phyloP scores from a whole-genome alignment of 768 basidiomycete genomes.

The Pulveroboletus sp. region DNA sequence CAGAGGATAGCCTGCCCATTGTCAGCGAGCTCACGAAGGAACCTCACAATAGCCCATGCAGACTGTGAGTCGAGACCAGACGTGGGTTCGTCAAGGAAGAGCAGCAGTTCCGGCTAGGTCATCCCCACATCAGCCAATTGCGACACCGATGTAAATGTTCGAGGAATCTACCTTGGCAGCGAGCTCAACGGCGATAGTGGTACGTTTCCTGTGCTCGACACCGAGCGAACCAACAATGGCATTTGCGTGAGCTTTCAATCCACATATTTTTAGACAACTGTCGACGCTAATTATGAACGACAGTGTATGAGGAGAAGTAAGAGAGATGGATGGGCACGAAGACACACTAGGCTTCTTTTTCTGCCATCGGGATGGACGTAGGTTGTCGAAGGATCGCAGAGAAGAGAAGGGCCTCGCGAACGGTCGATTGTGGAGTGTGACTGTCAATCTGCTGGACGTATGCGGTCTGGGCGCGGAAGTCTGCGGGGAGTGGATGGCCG shows the following conservation, averaged over 20 bases:
- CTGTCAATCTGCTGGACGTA: conserved; percentile 71
- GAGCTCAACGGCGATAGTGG: conserved; percentile 58
- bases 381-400: conserved; percentile 81
- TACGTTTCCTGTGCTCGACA: conserved; percentile 49
- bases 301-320: neutral
- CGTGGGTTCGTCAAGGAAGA: conserved; percentile 61
- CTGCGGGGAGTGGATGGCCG: conserved; percentile 44
- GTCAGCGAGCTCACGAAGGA: conserved; percentile 48
- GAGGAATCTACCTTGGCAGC: conserved; percentile 44
- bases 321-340: neutral
- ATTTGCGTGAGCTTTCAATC: conserved; percentile 55
- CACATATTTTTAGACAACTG: conserved; percentile 60
- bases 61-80: conserved; percentile 51
- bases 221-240: conserved; percentile 56
- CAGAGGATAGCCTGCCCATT: conserved; percentile 54
- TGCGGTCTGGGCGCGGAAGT: conserved; percentile 59
- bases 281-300: conserved; percentile 36
- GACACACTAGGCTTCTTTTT: conserved; percentile 77
- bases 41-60: conserved; percentile 45
- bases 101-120: conserved; percentile 38
- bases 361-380: conserved; percentile 49
- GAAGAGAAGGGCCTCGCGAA: conserved; percentile 75
- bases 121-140: neutral
- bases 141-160: neutral
- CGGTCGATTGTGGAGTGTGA: conserved; percentile 69